A percentile compares a stretch with the other conserved stretches of the same genome.
Evolutionary conservation across 2,329 filamentous ascomycete species (phyloP).

Genomic region (Sporothrix globosa): DNA sequence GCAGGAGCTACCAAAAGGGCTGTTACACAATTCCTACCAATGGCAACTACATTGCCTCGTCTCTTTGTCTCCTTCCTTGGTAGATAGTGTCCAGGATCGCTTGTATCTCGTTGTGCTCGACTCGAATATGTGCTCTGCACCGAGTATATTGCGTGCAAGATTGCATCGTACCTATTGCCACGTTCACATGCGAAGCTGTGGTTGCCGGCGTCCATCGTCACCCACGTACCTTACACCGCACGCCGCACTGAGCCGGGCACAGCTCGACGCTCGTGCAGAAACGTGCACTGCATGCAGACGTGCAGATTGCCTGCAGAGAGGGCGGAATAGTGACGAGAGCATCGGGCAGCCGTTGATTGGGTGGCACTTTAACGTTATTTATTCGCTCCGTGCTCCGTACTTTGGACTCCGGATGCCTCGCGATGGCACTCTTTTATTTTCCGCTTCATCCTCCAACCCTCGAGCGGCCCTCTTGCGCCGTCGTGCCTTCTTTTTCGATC

Average conservation of each 20-base stretch:
- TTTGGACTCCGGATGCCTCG: background rate
- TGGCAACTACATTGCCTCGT: background rate
- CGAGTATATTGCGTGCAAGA: background rate
- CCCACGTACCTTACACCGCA: background rate
- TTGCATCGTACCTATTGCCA: too few relatives aligned
- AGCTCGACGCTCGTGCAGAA: constrained; percentile 18
- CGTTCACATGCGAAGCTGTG: background rate
- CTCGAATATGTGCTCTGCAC: background rate
- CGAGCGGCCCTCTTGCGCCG: background rate
- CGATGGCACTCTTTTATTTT: background rate
- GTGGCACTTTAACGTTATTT: constrained; percentile 13
- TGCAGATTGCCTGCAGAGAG: constrained; percentile 16
- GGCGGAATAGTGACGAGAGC: background rate
- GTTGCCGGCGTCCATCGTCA: background rate
- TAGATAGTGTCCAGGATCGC: background rate
- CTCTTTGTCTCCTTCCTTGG: background rate
- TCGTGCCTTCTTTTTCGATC: constrained; percentile 3
- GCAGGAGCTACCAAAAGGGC: constrained; percentile 13
- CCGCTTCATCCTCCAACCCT: background rate
- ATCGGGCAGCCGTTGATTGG: background rate
- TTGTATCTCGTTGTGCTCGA: background rate
- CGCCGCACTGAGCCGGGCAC: constrained; percentile 2
- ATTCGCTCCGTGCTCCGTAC: background rate
- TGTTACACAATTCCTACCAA: constrained; percentile 18
- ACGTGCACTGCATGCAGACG: constrained; percentile 24